A percentile compares a stretch with the other conserved stretches of the same genome.
phyloP scores from a whole-genome alignment of 768 basidiomycete genomes.

The Psilocybe azurescens region DNA sequence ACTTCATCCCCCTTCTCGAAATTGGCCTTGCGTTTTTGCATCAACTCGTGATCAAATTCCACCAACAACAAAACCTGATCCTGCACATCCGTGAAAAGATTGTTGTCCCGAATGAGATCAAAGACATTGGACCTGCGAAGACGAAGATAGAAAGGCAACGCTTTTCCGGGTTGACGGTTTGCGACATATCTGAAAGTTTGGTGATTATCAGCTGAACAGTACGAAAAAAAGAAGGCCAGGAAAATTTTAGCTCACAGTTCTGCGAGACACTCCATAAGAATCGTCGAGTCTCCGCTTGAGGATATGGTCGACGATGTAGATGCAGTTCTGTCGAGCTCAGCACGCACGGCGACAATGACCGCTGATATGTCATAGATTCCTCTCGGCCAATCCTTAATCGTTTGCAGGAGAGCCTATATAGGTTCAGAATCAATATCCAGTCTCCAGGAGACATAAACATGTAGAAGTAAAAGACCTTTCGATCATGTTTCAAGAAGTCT shows the following conservation, averaged over 20 bases:
- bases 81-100: constrained; percentile 92
- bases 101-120: constrained; percentile 91
- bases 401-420: constrained; percentile 70
- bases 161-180: constrained; percentile 94
- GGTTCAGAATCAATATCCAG: not conserved
- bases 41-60: constrained; percentile 92
- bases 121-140: constrained; percentile 90
- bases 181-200: constrained; percentile 67
- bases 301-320: constrained; percentile 53
- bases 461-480: constrained; percentile 47
- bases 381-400: constrained; percentile 87
- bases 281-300: constrained; percentile 49
- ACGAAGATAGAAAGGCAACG: constrained; percentile 87
- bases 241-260: constrained; percentile 65
- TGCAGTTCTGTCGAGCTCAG: constrained; percentile 71
- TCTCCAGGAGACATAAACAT: not conserved
- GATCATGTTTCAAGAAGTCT: constrained; percentile 82
- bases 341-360: constrained; percentile 88
- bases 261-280: constrained; percentile 94
- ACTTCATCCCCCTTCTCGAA: constrained; percentile 41
- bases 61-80: constrained; percentile 93
- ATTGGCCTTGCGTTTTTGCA: constrained; percentile 56
- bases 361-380: constrained; percentile 89
- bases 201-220: not conserved
- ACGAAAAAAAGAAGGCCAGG: not conserved